Conservation (phyloP, 2,329 filamentous ascomycete genomes). For the Fusarium subglutinans region DNA sequence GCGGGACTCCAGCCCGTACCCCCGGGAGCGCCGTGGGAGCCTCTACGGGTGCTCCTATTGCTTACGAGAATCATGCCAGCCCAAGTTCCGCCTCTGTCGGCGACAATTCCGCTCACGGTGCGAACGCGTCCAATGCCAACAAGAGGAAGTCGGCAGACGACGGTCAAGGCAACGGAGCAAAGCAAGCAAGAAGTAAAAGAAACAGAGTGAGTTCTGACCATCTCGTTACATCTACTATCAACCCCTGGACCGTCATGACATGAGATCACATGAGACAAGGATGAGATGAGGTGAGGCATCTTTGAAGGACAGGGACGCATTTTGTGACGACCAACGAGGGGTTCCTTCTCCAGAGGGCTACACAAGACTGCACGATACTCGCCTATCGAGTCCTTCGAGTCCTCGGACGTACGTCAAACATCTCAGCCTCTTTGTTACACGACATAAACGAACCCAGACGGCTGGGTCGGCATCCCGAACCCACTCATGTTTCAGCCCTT, state of each 20-base stretch:
- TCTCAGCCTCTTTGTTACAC: constrained; percentile 15
- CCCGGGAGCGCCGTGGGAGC: constrained; percentile 34
- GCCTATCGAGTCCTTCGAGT: constrained; percentile 11
- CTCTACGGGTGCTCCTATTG: constrained; percentile 44
- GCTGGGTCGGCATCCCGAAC: neutral
- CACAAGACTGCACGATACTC: constrained; percentile 4
- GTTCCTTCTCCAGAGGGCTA: neutral
- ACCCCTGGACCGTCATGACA: neutral
- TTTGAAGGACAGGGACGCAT: neutral
- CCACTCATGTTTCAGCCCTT: neutral
- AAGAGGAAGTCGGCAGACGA: constrained; percentile 56
- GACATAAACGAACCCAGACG: constrained; percentile 8
- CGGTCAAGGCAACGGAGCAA: constrained; percentile 46
- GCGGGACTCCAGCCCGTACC: constrained; percentile 30
- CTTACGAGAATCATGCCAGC: constrained; percentile 48
- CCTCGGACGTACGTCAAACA: neutral
- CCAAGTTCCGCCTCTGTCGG: constrained; percentile 55
- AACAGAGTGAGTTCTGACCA: constrained; percentile 59
- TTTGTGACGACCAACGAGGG: neutral
- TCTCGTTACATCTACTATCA: constrained; percentile 5
- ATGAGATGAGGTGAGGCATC: neutral
- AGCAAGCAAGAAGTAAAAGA: constrained; percentile 68
- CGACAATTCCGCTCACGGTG: constrained; percentile 59
- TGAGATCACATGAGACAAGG: constrained; percentile 16
- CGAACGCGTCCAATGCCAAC: constrained; percentile 40